Evolutionary conservation across 2,329 filamentous ascomycete species (phyloP), one percentile per base, ranked within the genome.

Genomic region (Ascochyta viciae-villosae): DNA sequence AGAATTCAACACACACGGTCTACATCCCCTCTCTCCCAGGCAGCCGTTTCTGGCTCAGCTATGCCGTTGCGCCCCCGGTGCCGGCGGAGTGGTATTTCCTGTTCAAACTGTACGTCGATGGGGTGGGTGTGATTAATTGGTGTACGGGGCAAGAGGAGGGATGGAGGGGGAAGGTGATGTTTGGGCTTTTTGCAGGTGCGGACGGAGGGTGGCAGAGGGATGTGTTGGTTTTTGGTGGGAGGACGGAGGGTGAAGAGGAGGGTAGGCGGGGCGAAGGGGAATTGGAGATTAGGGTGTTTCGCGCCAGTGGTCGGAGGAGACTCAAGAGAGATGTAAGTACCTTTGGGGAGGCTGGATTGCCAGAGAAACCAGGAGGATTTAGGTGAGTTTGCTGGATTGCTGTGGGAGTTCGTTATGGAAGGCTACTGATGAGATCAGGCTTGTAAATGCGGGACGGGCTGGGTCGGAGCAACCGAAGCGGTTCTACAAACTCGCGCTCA

Each of bases 401-500:
- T 26, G 24, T 8, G 24, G 19, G 24, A 1, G 24, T 0, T 8
- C 5, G 37, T 10, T 3, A 5, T 13, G 9, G 16, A 16, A 1
- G 1, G 0, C 10, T 33, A 12, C 38, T 19, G 13, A 22, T 15
- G 0, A 5, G 3, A 1, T 10, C 43, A 78, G 76, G 16, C 67
- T 80, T 7, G 57, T 74, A 26, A 73, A 69, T 46, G 76, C 70
- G 35, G 78, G 78, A 4, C 63, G 66, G 22, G 66, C 77, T 8
- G 74, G 74, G 45, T 58, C 65, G 31, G 68, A 76, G 31, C 73
- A 79, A 10, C 78, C 77, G 8, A 77, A 75, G 57, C 70, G 74
- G 3, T 80, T 76, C 64, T 83, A 83, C 66, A 77, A 75, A 47
- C 83, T 82, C 48, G 77, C 80, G 1, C 74, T 84, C 16, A 66